Conservation (phyloP, 2,329 filamentous ascomycete genomes). For the Diaporthe batatas region DNA sequence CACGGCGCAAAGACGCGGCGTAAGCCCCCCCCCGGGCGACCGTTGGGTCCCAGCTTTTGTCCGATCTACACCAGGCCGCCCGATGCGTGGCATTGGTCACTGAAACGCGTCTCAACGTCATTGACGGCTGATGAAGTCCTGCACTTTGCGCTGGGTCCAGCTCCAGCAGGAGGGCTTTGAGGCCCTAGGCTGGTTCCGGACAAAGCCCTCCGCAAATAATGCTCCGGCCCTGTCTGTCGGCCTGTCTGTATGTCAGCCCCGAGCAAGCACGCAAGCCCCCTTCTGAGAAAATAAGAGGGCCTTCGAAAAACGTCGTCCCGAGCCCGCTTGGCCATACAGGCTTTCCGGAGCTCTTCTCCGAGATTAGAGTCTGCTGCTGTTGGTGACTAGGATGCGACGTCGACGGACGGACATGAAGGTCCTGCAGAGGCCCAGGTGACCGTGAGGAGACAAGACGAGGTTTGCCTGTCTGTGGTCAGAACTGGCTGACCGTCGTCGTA, state of each 20-base stretch:
- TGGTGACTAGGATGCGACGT: neutral
- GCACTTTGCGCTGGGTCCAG: neutral
- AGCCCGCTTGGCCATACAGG: neutral
- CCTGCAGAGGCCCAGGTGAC: neutral
- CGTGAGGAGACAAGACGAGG: neutral
- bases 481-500: neutral
- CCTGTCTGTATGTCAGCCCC: neutral
- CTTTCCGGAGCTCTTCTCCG: neutral
- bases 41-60: neutral
- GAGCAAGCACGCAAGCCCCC: neutral
- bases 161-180: too few relatives aligned
- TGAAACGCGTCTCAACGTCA: constrained; percentile 42
- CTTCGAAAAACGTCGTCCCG: neutral
- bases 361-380: neutral
- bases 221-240: constrained; percentile 17
- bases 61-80: constrained; percentile 39
- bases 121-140: constrained; percentile 27
- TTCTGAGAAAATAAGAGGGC: neutral
- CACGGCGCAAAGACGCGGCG: constrained; percentile 8
- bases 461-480: neutral
- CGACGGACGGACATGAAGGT: neutral
- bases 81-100: constrained; percentile 35
- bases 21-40: neutral
- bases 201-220: constrained; percentile 19
- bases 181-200: constrained; percentile 26